A percentile compares a stretch with the other conserved stretches of the same genome.
Conservation (phyloP, 75 land plant genomes). For the Pseudotsuga menziesii region DNA sequence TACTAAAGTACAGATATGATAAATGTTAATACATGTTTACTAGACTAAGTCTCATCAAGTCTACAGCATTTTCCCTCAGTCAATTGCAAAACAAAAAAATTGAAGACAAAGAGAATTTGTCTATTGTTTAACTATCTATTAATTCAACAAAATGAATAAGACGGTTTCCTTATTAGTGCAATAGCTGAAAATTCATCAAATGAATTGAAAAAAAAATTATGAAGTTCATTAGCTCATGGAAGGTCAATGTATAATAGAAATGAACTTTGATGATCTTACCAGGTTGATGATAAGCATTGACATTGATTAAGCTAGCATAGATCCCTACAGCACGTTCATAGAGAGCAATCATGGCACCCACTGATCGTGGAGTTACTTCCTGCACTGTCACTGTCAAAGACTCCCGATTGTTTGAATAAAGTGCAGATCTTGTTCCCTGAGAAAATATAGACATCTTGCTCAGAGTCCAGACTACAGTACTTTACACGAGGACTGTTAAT, state of each 20-base stretch:
- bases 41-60: background rate
- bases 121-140: background rate
- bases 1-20: too few species aligned
- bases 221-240: background rate
- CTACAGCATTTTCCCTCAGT: background rate
- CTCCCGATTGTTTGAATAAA: conserved; percentile 84
- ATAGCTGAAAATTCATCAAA: background rate
- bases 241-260: background rate
- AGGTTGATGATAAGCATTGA: conserved; percentile 98
- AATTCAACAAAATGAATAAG: background rate
- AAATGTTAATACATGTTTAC: too few species aligned
- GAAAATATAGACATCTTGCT: conserved; percentile 2
- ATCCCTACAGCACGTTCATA: conserved; percentile 96
- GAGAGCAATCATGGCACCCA: conserved; percentile 88
- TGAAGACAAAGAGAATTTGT: background rate
- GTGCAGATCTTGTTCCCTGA: conserved; percentile 92
- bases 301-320: conserved; percentile 86
- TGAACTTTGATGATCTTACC: conserved; percentile 35
- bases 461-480: background rate
- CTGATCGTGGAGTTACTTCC: conserved; percentile 83
- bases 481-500: background rate
- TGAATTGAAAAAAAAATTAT: background rate
- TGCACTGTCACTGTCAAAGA: conserved; percentile 89
- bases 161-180: background rate
- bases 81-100: background rate